Evolutionary conservation across 331 rosid genomes (phyloP), one percentile per base, ranked within the genome.

Genomic region (Pyracantha coccinea): DNA sequence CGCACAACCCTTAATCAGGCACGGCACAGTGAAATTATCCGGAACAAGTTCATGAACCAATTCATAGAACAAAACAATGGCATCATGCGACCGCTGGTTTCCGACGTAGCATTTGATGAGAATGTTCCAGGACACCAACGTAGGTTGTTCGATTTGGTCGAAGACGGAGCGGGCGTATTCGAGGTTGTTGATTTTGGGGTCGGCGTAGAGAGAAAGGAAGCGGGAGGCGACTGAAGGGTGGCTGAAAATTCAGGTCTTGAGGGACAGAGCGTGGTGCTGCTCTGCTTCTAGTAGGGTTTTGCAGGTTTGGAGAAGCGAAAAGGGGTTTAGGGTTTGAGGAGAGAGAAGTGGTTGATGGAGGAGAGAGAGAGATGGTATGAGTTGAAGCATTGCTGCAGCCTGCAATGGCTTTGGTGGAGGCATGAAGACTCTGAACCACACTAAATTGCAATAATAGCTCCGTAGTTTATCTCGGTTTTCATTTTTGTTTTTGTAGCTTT

Each of bases 1-100:
- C 52, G 93, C 77, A 41, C 93, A 89, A 4, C 80, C 93, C 85
- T 89, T 89, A 2, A 86, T 74, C 9, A 84, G 81, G 19, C 86
- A 77, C 9, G 93, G 90, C 29, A 89, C 55, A 0, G 91, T 86
- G 69, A 85, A 86, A 14, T 57, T 16, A 44, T 89, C 93, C 0
- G 91, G 90, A 17, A 44, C 9, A 15, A 74, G 60, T 2, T 58
- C 77, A 24, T 50, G 82, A 60, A 89, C 65, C 76, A 89, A 76
- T 20, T 75, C 53, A 73, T 52, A 58, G 69, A 89, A 89, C 74
- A 82, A 64, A 41, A 32, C 35, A 73, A 89, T 53, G 59, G 91
- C 85, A 66, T 86, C 83, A 45, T 86, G 58, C 2, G 93, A 89
- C n/a, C 83, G 85, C 6, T 83, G 88, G 75, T 86, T 85, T 29